Evolutionary conservation across 164 flowering plant genomes (phyloP).

Genomic region (Stephania cephalantha): DNA sequence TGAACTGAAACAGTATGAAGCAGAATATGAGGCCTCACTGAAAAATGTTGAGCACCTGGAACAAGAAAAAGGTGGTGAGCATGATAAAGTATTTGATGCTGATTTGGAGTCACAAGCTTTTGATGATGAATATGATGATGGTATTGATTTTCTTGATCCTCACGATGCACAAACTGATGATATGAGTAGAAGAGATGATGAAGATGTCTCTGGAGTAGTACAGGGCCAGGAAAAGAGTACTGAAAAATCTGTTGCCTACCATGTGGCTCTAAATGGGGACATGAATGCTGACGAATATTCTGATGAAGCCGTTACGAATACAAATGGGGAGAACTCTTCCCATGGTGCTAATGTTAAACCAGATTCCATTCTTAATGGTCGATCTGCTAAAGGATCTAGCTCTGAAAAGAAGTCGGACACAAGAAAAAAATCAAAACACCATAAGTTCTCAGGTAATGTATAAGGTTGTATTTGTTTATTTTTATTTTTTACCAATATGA

Average conservation of each 20-base stretch:
- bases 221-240: conserved; percentile 20
- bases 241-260: conserved; percentile 20
- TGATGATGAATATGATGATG: conserved; percentile 84
- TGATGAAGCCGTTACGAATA: conserved; percentile 17
- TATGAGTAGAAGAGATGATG: conserved; percentile 23
- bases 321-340: conserved; percentile 22
- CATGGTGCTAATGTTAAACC: conserved; percentile 14
- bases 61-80: conserved; percentile 16
- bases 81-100: conserved; percentile 23
- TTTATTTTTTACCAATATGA: no score
- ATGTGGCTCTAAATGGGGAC: conserved; percentile 17
- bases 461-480: no score
- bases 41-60: conserved; percentile 31
- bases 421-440: conserved; percentile 47
- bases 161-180: conserved; percentile 40
- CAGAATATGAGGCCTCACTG: conserved; percentile 76
- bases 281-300: conserved; percentile 16
- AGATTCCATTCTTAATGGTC: conserved; percentile 26
- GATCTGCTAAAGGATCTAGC: conserved; percentile 27
- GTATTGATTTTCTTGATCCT: conserved; percentile 57
- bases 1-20: conserved; percentile 81
- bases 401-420: conserved; percentile 30
- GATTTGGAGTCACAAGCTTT: conserved; percentile 25
- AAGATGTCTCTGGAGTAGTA: conserved; percentile 14
- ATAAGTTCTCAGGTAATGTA: conserved; percentile 42